Base-by-base conservation (phyloP, 495 filamentous ascomycete genomes). In the Xylaria curta region DNA sequence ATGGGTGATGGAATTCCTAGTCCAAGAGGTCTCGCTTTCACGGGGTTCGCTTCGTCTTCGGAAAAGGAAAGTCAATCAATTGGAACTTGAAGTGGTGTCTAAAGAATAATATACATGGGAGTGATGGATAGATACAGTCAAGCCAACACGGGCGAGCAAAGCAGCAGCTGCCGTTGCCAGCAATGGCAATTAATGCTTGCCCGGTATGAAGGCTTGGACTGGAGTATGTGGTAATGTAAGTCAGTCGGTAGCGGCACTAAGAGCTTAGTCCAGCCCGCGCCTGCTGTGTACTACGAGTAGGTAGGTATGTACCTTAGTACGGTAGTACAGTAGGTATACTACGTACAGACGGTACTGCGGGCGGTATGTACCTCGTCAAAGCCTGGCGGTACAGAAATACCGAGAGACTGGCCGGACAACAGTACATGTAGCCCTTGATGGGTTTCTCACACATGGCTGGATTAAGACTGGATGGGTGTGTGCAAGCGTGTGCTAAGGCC, bases 401-500 rank as follows among this genome's bases (percentile, higher is more conserved):
- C 53, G 53, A 28, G 10, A 54, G 51, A 54, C 51, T 24, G 12
- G 12, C 13, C 53, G 13, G 53, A 13, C 53, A 31, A 56, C n/a
- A n/a, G n/a, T n/a, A n/a, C n/a, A n/a, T n/a, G n/a, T n/a, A n/a
- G n/a, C n/a, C n/a, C n/a, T n/a, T n/a, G n/a, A n/a, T n/a, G n/a
- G n/a, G n/a, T n/a, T 51, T 51, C 49, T 51, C 51, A 42, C 47
- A 24, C 49, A 51, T 51, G 49, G 49, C 49, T 75, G 76, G 75
- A 76, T 78, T 72, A 63, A 73, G 75, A 73, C 72, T 31, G 24
- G 28, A 72, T 68, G 24, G 74, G 69, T 31, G 12, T 56, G 74
- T 65, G 24, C 42, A 24, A 51, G 17, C 28, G 44, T 49, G 64
- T 38, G 64, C 28, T 28, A 21, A 21, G 46, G 15, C 26, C n/a